Base-by-base conservation (phyloP, 257 asterid species). In the Solanum peruvianum region DNA sequence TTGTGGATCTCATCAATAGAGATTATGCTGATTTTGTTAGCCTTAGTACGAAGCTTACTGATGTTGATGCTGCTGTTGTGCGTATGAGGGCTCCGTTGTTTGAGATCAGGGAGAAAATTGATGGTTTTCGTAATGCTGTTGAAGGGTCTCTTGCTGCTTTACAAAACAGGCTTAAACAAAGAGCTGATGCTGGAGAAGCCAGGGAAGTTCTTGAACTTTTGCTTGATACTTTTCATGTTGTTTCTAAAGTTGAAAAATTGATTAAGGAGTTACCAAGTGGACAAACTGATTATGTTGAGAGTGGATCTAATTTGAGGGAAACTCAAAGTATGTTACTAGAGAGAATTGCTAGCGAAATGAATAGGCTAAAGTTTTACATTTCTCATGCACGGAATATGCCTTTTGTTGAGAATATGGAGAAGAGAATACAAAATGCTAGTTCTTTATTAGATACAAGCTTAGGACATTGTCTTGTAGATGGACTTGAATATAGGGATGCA, bases 281-380 rank as follows among this genome's bases (percentile, higher is more conserved):
- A 66, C 95, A 96, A 21, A 93, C 97, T 85, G 98, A 94, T 90
- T 93, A 93, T 88, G 89, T 89, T 75, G 98, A 96, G 88, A 93
- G 90, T 66, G 98, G 97, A 87, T 90, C 94, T 44, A 93, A 87
- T 86, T 89, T 94, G 83, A 94, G 99, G 91, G 99, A 97, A 92
- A 93, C 99, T 67, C 99, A 96, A 89, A 96, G 99, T 93, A 94
- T 96, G 98, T 94, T 95, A 89, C 89, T 97, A 88, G 99, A 97
- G 92, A 93, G 99, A 91, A 95, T 97, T 82, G 99, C 99, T 66
- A 96, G 98, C 82, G 99, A 97, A 92, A 96, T 97, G 99, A 97
- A 96, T 90, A 90, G 98, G 87, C 94, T 97, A 25, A 97, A 96
- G 92, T 97, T 97, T 91, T 96, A 96, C 71, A 93, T 94, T 82